These are phyloP conservation scores for Pseudocercospora pini-densiflorae DNA, from an alignment of 2,329 filamentous ascomycete species.

Conservation along the genomic window DNA sequence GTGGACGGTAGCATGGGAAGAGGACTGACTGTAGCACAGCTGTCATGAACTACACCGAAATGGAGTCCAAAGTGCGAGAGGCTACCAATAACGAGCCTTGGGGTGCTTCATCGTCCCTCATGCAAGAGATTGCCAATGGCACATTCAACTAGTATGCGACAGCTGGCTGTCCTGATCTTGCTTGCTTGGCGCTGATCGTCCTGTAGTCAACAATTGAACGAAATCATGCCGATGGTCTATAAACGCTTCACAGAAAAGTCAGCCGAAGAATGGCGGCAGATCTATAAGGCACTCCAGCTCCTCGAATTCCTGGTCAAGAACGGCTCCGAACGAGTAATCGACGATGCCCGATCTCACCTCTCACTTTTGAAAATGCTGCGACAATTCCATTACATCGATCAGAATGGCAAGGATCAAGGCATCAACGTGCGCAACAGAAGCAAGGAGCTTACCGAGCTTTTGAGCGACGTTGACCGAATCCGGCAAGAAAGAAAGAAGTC, in stretches of 20 bases:
- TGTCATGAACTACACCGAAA: slow-evolving; percentile 98
- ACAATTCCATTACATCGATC: slow-evolving; percentile 96
- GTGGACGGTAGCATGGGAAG: background rate
- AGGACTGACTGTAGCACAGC: slow-evolving; percentile 56
- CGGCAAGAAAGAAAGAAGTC: slow-evolving; percentile 81
- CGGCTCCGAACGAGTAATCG: slow-evolving; percentile 94
- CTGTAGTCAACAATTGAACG: slow-evolving; percentile 86
- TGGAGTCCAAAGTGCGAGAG: slow-evolving; percentile 86
- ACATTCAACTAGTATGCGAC: slow-evolving; percentile 91
- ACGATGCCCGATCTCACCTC: slow-evolving; percentile 93
- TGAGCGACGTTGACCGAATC: slow-evolving; percentile 89
- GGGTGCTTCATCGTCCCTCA: slow-evolving; percentile 80
- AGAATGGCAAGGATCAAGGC: slow-evolving; percentile 97
- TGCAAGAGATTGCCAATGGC: slow-evolving; percentile 98
- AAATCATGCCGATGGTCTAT: slow-evolving; percentile 99
- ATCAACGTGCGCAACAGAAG: slow-evolving; percentile 96
- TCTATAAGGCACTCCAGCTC: slow-evolving; percentile 94
- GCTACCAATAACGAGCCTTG: slow-evolving; percentile 99
- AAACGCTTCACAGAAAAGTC: slow-evolving; percentile 98
- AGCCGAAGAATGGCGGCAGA: slow-evolving; percentile 98
- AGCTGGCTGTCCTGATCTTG: background rate
- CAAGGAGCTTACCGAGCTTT: slow-evolving; percentile 92
- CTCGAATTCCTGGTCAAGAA: slow-evolving; percentile 98
- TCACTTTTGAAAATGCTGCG: slow-evolving; percentile 97
- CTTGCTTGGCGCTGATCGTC: slow-evolving; percentile 7